phyloP scores from a whole-genome alignment of 768 basidiomycete species.

The Wakefieldia striispora region DNA sequence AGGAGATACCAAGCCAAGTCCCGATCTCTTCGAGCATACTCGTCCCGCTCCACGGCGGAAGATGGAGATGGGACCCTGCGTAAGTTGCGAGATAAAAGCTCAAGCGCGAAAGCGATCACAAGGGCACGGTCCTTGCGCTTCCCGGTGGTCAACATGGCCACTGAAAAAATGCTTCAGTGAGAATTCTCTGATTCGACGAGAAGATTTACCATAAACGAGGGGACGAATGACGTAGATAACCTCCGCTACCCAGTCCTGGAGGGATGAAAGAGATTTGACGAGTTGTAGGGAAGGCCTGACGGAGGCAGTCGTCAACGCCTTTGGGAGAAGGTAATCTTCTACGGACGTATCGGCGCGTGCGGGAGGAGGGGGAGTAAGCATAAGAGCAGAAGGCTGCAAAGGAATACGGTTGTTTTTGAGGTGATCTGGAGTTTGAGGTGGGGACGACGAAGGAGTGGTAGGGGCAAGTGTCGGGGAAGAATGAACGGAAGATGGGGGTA shows the following conservation, averaged over 20 bases:
- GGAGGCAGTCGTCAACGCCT: slow-evolving; percentile 69
- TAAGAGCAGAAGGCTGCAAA: slow-evolving; percentile 61
- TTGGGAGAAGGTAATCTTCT: slow-evolving; percentile 81
- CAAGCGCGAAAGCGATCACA: slow-evolving; percentile 60
- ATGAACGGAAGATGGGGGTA: slow-evolving; percentile 51
- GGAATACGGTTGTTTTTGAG: slow-evolving; percentile 74
- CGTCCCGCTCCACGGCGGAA: slow-evolving; percentile 63
- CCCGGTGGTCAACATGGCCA: slow-evolving; percentile 22
- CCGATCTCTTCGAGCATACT: slow-evolving; percentile 80
- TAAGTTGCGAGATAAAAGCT: slow-evolving; percentile 71
- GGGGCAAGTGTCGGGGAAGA: slow-evolving; percentile 62
- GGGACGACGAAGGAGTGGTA: slow-evolving; percentile 54
- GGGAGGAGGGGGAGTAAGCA: slow-evolving; percentile 49
- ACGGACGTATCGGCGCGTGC: slow-evolving; percentile 53
- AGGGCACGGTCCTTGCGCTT: slow-evolving; percentile 53
- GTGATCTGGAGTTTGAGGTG: slow-evolving; percentile 71
- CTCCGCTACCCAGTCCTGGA: slow-evolving; percentile 76
- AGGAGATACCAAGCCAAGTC: slow-evolving; percentile 84
- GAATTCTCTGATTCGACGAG: slow-evolving; percentile 8
- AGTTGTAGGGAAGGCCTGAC: slow-evolving; percentile 72
- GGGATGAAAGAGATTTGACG: slow-evolving; percentile 55
- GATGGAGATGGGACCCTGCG: slow-evolving; percentile 65
- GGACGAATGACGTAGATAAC: slow-evolving; percentile 69
- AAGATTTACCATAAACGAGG: slow-evolving; percentile 65
- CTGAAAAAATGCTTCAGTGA: slow-evolving; percentile 10